Conservation (phyloP, 192 early-diverging fungal genomes). For the Thoreauomyces humboldtii region DNA sequence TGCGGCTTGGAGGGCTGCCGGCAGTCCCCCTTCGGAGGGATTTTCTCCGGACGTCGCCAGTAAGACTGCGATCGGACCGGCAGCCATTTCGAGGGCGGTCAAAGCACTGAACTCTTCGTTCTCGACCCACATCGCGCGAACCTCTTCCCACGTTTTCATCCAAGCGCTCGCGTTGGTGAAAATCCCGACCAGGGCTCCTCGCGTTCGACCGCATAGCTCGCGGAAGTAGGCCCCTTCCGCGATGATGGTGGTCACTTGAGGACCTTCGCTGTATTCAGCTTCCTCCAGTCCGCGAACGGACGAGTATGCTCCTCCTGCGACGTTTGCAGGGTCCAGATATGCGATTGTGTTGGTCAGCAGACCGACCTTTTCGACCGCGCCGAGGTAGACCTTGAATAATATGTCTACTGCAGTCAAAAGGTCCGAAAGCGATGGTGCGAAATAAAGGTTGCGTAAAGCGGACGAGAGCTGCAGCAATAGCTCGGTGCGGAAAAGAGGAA, state of each 20-base stretch:
- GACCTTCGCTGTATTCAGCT: slow-evolving; percentile 51
- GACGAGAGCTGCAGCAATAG: slow-evolving; percentile 37
- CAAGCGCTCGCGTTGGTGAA: slow-evolving; percentile 51
- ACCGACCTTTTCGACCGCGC: slow-evolving; percentile 40
- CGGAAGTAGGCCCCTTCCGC: slow-evolving; percentile 54
- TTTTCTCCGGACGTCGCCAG: slow-evolving; percentile 30
- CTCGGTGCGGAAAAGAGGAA: slow-evolving; percentile 50
- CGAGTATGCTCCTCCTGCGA: slow-evolving; percentile 44
- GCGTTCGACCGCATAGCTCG: slow-evolving; percentile 56
- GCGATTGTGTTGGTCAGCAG: slow-evolving; percentile 50
- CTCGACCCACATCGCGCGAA: slow-evolving; percentile 57
- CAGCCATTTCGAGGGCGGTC: slow-evolving; percentile 30
- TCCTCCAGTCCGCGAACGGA: slow-evolving; percentile 49
- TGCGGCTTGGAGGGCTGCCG: slow-evolving; percentile 10
- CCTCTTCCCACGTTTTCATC: slow-evolving; percentile 47
- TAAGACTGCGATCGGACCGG: slow-evolving; percentile 40
- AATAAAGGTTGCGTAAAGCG: slow-evolving; percentile 34
- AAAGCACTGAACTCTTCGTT: slow-evolving; percentile 51
- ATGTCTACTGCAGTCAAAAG: slow-evolving; percentile 45
- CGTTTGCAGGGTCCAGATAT: slow-evolving; percentile 46
- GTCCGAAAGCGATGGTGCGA: slow-evolving; percentile 50
- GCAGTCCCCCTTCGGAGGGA: slow-evolving; percentile 32
- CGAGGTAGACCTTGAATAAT: slow-evolving; percentile 47
- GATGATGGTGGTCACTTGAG: slow-evolving; percentile 50
- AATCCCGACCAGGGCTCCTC: slow-evolving; percentile 54